Conservation (phyloP, 2,329 filamentous ascomycete genomes). For the Simplicillium aogashimaense region DNA sequence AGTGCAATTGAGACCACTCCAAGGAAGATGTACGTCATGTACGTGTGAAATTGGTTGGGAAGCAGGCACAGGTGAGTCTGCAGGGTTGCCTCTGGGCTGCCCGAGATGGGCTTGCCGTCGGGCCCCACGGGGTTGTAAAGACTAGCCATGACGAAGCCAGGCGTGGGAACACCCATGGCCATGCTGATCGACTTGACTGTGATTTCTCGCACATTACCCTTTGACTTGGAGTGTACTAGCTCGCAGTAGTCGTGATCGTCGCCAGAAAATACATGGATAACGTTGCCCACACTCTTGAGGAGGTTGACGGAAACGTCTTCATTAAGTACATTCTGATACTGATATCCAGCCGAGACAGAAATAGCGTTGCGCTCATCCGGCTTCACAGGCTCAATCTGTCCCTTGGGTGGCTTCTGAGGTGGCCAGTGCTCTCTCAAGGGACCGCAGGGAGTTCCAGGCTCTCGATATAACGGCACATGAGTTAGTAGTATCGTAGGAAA, state of each 20-base stretch:
- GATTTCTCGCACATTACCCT: conserved; percentile 63
- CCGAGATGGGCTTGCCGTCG: conserved; percentile 35
- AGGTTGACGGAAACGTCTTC: conserved; percentile 66
- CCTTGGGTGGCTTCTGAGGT: conserved; percentile 51
- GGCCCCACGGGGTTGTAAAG: conserved; percentile 83
- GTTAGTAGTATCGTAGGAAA: conserved; percentile 84
- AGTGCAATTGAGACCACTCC: conserved; percentile 41
- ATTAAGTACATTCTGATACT: conserved; percentile 91
- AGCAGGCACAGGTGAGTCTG: conserved; percentile 87
- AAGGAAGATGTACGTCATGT: conserved; percentile 65
- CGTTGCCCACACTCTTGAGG: conserved; percentile 67
- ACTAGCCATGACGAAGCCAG: conserved; percentile 80
- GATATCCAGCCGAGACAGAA: conserved; percentile 68
- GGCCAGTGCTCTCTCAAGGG: conserved; percentile 77
- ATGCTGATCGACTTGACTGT: conserved; percentile 93
- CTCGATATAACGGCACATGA: conserved; percentile 82
- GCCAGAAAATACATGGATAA: conserved; percentile 82
- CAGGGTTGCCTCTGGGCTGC: conserved; percentile 46
- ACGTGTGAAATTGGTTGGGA: conserved; percentile 78
- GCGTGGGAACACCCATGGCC: conserved; percentile 88
- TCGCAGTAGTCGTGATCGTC: conserved; percentile 99
- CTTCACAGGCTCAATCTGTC: conserved; percentile 39
- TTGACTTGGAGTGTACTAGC: conserved; percentile 63
- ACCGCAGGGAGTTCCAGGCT: conserved; percentile 77
- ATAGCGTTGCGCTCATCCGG: conserved; percentile 72